These are phyloP conservation scores for Coemansia sp. DNA, from an alignment of 192 early-diverging fungal species.

Conservation along the genomic window DNA sequence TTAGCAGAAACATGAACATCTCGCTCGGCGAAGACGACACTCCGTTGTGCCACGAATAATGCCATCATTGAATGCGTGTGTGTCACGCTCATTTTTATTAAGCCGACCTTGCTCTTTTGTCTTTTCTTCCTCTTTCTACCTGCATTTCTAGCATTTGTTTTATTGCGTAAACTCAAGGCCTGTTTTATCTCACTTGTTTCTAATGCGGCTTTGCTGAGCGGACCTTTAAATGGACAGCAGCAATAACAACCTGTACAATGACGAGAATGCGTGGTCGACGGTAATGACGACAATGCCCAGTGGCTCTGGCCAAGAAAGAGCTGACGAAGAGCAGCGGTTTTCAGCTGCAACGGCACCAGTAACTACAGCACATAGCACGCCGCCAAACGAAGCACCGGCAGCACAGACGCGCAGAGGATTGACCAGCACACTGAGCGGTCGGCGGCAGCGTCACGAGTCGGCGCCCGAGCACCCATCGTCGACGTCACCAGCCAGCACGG, in stretches of 20 bases:
- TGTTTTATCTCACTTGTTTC: not conserved
- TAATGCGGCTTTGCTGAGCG: slow-evolving; percentile 1
- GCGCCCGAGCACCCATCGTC: slow-evolving; percentile 14
- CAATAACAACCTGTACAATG: slow-evolving; percentile 9
- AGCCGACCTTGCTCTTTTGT: not conserved
- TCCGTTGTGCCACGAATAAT: not conserved
- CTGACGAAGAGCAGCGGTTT: not conserved
- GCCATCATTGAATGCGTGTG: not conserved
- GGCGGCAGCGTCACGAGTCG: slow-evolving; percentile 32
- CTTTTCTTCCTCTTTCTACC: not conserved
- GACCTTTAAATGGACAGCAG: slow-evolving; percentile 12
- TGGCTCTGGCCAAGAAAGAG: not conserved
- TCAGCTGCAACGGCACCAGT: slow-evolving; percentile 5
- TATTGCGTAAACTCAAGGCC: slow-evolving; percentile 3
- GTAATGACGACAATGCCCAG: slow-evolving; percentile 20
- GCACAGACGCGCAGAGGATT: slow-evolving; percentile 36
- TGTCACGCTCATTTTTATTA: slow-evolving; percentile 1
- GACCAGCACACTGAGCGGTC: slow-evolving; percentile 46
- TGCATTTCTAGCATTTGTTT: slow-evolving; percentile 1
- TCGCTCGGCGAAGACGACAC: slow-evolving; percentile 21
- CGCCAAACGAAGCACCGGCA: not conserved
- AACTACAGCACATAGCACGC: slow-evolving; percentile 3
- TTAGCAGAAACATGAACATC: slow-evolving; percentile 49
- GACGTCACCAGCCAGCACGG: slow-evolving; percentile 23
- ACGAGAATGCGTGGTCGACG: slow-evolving; percentile 46